phyloP scores from a whole-genome alignment of 345 rosid genomes.

The Eucalyptus marginata region DNA sequence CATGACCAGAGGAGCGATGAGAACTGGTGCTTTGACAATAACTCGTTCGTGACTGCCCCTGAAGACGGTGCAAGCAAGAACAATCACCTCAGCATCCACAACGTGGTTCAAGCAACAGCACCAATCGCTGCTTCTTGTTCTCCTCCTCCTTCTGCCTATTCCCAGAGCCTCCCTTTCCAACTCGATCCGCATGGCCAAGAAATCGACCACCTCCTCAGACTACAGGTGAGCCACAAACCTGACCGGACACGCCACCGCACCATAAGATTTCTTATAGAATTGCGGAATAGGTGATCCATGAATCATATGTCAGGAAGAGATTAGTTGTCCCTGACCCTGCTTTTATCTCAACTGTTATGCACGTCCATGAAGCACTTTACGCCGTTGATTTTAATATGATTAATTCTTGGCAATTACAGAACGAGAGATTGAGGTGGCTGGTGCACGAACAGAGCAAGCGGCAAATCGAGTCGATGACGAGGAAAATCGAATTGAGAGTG shows the following conservation, averaged over 20 bases:
- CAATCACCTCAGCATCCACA: not conserved
- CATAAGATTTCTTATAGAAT: not conserved
- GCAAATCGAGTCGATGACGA: constrained; percentile 17
- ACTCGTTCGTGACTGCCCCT: not conserved
- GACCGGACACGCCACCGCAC: not conserved
- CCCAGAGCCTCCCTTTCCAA: not conserved
- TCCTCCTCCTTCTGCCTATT: not conserved
- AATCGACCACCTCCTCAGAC: constrained; percentile 42
- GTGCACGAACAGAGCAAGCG: constrained; percentile 53
- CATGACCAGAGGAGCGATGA: constrained; percentile 2
- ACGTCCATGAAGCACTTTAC: not conserved
- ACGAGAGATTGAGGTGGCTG: constrained; percentile 29
- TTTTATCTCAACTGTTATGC: not conserved
- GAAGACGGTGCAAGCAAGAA: not conserved
- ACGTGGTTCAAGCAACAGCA: not conserved
- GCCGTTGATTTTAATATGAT: not conserved
- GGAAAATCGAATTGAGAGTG: constrained; percentile 27
- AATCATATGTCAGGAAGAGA: not conserved
- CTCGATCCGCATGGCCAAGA: constrained; percentile 45
- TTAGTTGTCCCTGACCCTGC: not conserved
- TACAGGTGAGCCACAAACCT: constrained; percentile 37
- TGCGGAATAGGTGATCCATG: not conserved
- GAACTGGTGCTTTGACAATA: not conserved
- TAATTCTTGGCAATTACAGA: constrained; percentile 14
- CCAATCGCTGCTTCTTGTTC: not conserved